A percentile compares a stretch with the other conserved stretches of the same genome.
Evolutionary conservation across 2,329 filamentous ascomycete genomes (phyloP).

Genomic region (Diaporthe longicolla): DNA sequence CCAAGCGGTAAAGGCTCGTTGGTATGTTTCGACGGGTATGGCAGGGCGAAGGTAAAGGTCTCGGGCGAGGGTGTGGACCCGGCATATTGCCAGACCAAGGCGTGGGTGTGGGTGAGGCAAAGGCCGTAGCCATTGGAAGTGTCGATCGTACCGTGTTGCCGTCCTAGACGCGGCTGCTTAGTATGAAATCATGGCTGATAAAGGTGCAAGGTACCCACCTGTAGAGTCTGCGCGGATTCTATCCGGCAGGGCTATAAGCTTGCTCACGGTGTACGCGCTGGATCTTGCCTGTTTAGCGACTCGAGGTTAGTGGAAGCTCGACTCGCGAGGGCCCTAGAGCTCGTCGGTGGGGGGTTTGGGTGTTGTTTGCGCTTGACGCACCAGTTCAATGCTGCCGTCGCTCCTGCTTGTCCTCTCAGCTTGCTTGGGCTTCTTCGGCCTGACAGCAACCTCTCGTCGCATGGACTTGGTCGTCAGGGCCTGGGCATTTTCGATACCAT

Average conservation of each 20-base stretch:
- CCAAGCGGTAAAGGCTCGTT: slow-evolving; percentile 85
- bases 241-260: slow-evolving; percentile 86
- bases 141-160: slow-evolving; percentile 76
- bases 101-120: slow-evolving; percentile 83
- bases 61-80: slow-evolving; percentile 77
- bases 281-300: slow-evolving; percentile 78
- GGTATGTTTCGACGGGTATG: slow-evolving; percentile 76
- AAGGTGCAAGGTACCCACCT: slow-evolving; percentile 64
- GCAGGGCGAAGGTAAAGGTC: slow-evolving; percentile 84
- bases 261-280: slow-evolving; percentile 86
- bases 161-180: slow-evolving; percentile 58
- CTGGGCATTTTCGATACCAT: slow-evolving; percentile 60
- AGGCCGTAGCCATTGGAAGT: slow-evolving; percentile 81
- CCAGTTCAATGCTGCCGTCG: slow-evolving; percentile 76
- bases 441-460: slow-evolving; percentile 68
- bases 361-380: slow-evolving; percentile 54
- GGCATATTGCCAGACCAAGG: slow-evolving; percentile 92
- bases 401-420: slow-evolving; percentile 75
- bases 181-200: neutral
- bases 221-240: slow-evolving; percentile 76
- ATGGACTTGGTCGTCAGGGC: slow-evolving; percentile 44
- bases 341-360: neutral
- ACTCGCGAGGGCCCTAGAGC: neutral
- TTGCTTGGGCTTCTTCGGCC: slow-evolving; percentile 74
- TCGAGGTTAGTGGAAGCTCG: slow-evolving; percentile 45